Evolutionary conservation across 148 eudicot species (phyloP), one percentile per base, ranked within the genome.

Genomic region (Heliosperma pusillum): DNA sequence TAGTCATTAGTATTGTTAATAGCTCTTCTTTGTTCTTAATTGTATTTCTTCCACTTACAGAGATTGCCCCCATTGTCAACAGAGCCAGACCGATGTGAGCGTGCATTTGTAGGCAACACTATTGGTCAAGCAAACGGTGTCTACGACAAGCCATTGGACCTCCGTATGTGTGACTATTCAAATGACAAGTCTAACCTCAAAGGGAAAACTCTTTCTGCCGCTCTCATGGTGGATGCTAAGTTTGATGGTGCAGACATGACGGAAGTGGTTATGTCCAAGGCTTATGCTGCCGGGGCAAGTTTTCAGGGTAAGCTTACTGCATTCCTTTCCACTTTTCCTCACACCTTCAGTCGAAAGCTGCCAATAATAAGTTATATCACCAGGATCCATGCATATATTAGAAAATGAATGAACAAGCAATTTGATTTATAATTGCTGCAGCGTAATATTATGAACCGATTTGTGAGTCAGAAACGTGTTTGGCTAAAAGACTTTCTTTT

Each of bases 121-220:
- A 95, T 95, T 69, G 99, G 97, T 75, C 99, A 95, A 80, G 99
- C 99, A 16, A 95, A 95, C 83, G 99, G 99, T 36, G 99, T 95
- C 64, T 95, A 92, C 75, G 99, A 95, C 77, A 95, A 92, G 79
- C 82, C 96, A 24, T 85, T 95, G 73, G 99, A 95, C 86, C 92
- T 95, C 44, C 96, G 99, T 33, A 89, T 82, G 57, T 95, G 99
- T 52, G 96, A 95, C 79, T 95, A 84, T 71, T 81, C 93, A 50
- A 92, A 92, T 78, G 99, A 95, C 16, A 90, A 95, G 74, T 72
- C 85, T 59, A 89, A 95, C 74, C 99, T 95, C 74, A 95, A 92
- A 81, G 99, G 99, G 65, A 95, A 95, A 82, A 79, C 99, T 75
- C 88, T 95, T 24, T 78, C 99, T 0, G 99, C 99, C 17, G 99